Base-by-base conservation (phyloP, 176 grass and related monocot genomes). In the Hordeum vulgare region DNA sequence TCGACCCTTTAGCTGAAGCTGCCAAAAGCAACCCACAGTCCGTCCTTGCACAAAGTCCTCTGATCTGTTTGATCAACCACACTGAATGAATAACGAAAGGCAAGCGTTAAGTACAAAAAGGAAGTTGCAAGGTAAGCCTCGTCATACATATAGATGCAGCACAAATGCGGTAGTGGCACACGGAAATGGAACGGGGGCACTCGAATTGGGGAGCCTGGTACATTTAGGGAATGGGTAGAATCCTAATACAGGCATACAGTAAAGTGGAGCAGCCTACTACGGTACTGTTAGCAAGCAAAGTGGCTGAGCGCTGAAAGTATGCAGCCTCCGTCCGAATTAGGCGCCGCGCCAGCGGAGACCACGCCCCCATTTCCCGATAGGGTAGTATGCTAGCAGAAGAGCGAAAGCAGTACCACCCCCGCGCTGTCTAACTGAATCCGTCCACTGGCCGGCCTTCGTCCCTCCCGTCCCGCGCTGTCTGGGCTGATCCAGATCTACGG, bases 401-500 rank as follows among this genome's bases (percentile, higher is more conserved):
- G 1, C 9, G 71, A 6, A 5, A 17, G 23, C 3, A 11, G 71
- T 56, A 1, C 15, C 21, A 1, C 15, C 47, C 47, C 47, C 47
- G 47, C 2, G 20, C 53, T 56, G 53, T 56, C 53, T 53, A 26
- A 37, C 51, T 14, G 40, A 81, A 61, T 7, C 12, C 8, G 6
- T 40, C 5, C 14, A 8, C 18, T 11, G 0, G 27, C 18, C 14
- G 0, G 27, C 18, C 28, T 61, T 4, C 9, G 15, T 67, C 36
- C n/a, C 17, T 42, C 70, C 12, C 33, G 0, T 37, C 39, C 3
- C 70, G 70, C 18, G 53, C 53, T 56, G 53, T 18, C 53, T 49
- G 75, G 4, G 74, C 49, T 76, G 34, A 81, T 89, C 41, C 54
- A 63, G 78, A 89, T 85, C 87, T 70, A 77, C 33, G 7, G 5